Evolutionary conservation across 1,284 basidiomycete genomes (phyloP).

Genomic region (Athelia sp.): DNA sequence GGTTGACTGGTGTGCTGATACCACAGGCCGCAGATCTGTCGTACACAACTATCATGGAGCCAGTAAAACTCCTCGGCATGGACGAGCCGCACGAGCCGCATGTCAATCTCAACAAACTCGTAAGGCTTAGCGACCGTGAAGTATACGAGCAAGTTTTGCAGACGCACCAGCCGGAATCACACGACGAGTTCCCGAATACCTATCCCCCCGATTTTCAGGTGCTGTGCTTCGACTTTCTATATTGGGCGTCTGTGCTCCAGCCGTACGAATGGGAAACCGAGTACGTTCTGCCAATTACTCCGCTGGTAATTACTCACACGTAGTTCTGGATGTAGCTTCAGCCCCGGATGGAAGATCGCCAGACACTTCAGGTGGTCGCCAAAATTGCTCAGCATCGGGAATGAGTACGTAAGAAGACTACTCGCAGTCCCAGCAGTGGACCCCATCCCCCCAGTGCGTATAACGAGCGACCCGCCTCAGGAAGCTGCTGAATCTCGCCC

Average conservation of each 20-base stretch:
- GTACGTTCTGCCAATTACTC: slow-evolving; percentile 17
- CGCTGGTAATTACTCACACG: slow-evolving; percentile 39
- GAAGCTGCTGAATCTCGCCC: background rate
- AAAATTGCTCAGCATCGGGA: slow-evolving; percentile 17
- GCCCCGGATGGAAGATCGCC: slow-evolving; percentile 42
- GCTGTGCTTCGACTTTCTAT: slow-evolving; percentile 48
- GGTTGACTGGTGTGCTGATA: background rate
- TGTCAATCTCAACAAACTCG: slow-evolving; percentile 29
- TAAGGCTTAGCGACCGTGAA: slow-evolving; percentile 35
- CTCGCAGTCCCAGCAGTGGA: slow-evolving; percentile 16
- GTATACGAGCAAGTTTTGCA: slow-evolving; percentile 23
- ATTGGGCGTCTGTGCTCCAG: slow-evolving; percentile 38
- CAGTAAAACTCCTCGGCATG: slow-evolving; percentile 32
- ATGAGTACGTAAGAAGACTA: slow-evolving; percentile 19
- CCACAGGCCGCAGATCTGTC: slow-evolving; percentile 29
- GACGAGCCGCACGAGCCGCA: slow-evolving; percentile 31
- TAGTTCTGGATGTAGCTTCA: slow-evolving; percentile 46
- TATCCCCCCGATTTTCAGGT: slow-evolving; percentile 47
- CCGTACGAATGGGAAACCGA: too few relatives aligned
- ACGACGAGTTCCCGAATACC: slow-evolving; percentile 24
- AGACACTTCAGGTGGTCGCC: background rate
- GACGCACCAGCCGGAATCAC: slow-evolving; percentile 8
- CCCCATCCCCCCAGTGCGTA: slow-evolving; percentile 18
- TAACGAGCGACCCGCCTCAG: background rate
- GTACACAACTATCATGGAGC: slow-evolving; percentile 35